Base-by-base conservation (phyloP, 2,329 filamentous ascomycete species). In the Lasiodiplodia sp. region DNA sequence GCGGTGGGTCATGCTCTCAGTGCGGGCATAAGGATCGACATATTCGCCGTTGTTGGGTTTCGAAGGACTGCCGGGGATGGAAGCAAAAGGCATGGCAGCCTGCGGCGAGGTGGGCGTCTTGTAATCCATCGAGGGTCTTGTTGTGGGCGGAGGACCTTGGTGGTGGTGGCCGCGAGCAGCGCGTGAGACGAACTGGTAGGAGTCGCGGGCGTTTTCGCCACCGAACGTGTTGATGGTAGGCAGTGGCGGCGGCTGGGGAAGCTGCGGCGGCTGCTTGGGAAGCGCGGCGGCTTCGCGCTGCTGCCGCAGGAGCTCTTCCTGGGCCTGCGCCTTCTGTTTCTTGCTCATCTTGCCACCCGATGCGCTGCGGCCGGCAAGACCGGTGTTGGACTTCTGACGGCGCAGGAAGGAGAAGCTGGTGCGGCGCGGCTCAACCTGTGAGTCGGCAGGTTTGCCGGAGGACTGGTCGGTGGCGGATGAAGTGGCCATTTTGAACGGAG, bases 1-100 rank as follows among this genome's bases (percentile, higher is more conserved):
- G 74, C 96, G 93, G 81, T 98, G 91, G 74, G 95, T 94, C 93
- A 98, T 97, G 86, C 95, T 97, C 84, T 96, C 93, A 44, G 92
- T 91, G 71, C 92, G 88, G 56, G 91, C 89, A 77, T 96, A 96
- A 16, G 92, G 91, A 75, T 97, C 93, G 71, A 87, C 60, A n/a
- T 64, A 64, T 31, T 64, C 60, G 60, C 73, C 73, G 25, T 88
- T 88, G 65, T 91, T 83, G 1, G 89, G 88, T 37, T 23, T 47
- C n/a, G 18, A 12, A 18, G 65, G 65, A 58, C 67, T 68, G 37
- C 53, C 49, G n/a, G 67, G 52, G 37, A 69, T 58, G 14, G 67
- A 53, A 37, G 67, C 55, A 37, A 64, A 38, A 16, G 56, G 51
- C 52, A 55, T 31, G 67, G 67, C 47, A 71, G 75, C 47, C 87